A percentile compares a stretch with the other conserved stretches of the same genome.
Conservation (phyloP, 1,284 basidiomycete species). For the Naganishia liquefaciens region DNA sequence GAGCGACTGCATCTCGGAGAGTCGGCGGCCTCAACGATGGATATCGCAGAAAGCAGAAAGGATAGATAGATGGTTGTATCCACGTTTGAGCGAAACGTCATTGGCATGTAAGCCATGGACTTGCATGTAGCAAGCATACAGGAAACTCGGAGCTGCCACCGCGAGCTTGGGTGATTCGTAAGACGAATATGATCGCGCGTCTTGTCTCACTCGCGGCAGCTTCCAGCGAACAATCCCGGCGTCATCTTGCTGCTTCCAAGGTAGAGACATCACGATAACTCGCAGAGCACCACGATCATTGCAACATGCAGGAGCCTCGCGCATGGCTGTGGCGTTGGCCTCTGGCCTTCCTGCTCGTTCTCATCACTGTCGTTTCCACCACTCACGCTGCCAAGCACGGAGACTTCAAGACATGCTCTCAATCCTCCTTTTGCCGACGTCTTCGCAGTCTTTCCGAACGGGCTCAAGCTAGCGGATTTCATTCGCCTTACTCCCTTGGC, state of each 20-base stretch:
- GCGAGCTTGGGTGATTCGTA: constrained; percentile 15
- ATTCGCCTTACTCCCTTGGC: constrained; percentile 79
- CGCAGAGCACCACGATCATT: too few relatives aligned
- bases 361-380: constrained; percentile 10
- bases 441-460: constrained; percentile 75
- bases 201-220: not conserved
- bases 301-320: constrained; percentile 5
- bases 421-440: constrained; percentile 86
- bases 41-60: constrained; percentile 15
- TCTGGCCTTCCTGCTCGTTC: constrained; percentile 14
- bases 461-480: constrained; percentile 67
- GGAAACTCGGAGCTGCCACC: not conserved
- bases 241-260: not conserved
- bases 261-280: too few relatives aligned
- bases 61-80: constrained; percentile 15
- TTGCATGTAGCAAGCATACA: not conserved
- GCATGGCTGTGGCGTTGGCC: constrained; percentile 13
- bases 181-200: constrained; percentile 10
- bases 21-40: not conserved
- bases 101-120: too few relatives aligned
- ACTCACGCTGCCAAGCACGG: constrained; percentile 58
- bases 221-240: constrained; percentile 14
- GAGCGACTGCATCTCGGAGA: constrained; percentile 16
- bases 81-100: too few relatives aligned
- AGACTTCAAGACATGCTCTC: constrained; percentile 88